phyloP scores from a whole-genome alignment of 768 basidiomycete species.

The Aureoboletus auriporus region DNA sequence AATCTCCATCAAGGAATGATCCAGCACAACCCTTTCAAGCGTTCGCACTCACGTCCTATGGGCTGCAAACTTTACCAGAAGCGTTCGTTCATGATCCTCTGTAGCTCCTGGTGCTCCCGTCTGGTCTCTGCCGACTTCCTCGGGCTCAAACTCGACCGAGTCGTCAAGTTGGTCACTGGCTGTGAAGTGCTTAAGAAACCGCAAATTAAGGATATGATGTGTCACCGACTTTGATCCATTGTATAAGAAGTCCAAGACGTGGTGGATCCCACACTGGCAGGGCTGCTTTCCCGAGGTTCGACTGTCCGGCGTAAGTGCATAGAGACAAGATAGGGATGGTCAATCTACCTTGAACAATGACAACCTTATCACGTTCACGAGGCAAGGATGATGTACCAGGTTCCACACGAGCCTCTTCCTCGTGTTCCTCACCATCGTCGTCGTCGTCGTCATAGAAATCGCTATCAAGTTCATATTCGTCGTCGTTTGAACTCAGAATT shows the following conservation, averaged over 20 bases:
- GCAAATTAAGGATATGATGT: neutral
- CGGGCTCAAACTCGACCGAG: neutral
- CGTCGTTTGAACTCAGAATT: slow-evolving; percentile 5
- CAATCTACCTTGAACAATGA: slow-evolving; percentile 1
- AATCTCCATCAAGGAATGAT: neutral
- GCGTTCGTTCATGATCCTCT: neutral
- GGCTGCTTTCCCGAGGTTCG: neutral
- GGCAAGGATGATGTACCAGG: neutral
- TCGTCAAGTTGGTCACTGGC: slow-evolving; percentile 4
- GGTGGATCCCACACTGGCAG: neutral
- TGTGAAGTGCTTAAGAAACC: slow-evolving; percentile 7
- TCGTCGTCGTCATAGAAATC: slow-evolving; percentile 23
- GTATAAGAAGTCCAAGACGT: slow-evolving; percentile 11
- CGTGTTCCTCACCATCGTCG: too few species aligned
- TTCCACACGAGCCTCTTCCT: neutral
- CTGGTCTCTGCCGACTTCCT: slow-evolving; percentile 7
- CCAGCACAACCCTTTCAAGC: neutral
- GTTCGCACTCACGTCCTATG: slow-evolving; percentile 6
- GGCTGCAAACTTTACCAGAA: slow-evolving; percentile 8
- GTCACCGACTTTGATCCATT: slow-evolving; percentile 6
- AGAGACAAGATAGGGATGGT: neutral
- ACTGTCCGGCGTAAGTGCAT: slow-evolving; percentile 3
- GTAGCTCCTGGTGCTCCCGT: neutral
- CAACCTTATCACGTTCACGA: neutral
- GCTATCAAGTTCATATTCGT: slow-evolving; percentile 23